Percentiles rank a stretch among this genome's conserved stretches.
These are phyloP conservation scores for Conticribra guillardii DNA, from an alignment of 108 stramenopile species.

Conservation along the genomic window DNA sequence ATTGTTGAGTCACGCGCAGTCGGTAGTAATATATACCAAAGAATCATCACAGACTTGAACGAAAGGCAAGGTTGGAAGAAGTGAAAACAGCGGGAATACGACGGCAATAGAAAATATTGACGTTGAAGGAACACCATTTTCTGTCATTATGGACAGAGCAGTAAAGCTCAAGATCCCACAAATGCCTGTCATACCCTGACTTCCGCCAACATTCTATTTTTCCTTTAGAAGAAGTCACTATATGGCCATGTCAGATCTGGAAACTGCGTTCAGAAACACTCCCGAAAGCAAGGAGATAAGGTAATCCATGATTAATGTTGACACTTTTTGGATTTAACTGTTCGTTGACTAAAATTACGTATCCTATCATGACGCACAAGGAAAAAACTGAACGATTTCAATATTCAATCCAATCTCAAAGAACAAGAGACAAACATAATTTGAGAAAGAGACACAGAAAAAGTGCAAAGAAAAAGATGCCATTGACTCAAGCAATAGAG, in stretches of 20 bases:
- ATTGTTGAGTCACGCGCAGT: too few species aligned
- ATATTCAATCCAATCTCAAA: conserved; percentile 15
- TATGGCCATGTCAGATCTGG: conserved; percentile 43
- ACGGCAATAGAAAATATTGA: conserved; percentile 36
- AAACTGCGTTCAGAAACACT: conserved; percentile 19
- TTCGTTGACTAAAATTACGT: not conserved
- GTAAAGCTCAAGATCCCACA: conserved; percentile 52
- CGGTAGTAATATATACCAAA: too few species aligned
- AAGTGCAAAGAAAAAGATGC: conserved; percentile 10
- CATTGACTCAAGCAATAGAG: not conserved
- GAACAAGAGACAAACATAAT: conserved; percentile 26
- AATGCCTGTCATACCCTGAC: conserved; percentile 36
- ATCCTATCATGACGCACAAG: not conserved
- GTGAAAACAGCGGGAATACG: not conserved
- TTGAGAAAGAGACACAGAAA: conserved; percentile 18
- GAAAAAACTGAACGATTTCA: conserved; percentile 9
- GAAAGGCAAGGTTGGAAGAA: too few species aligned
- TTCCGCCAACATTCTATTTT: conserved; percentile 55
- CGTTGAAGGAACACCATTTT: conserved; percentile 54
- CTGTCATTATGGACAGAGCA: conserved; percentile 56
- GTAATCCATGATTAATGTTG: not conserved
- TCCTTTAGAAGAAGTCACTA: conserved; percentile 27
- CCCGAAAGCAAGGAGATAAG: conserved; percentile 32
- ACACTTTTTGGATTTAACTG: not conserved
- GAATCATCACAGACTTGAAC: too few species aligned